Base-by-base conservation (phyloP, 805 yeast species). In the Kodamaea restingae region DNA sequence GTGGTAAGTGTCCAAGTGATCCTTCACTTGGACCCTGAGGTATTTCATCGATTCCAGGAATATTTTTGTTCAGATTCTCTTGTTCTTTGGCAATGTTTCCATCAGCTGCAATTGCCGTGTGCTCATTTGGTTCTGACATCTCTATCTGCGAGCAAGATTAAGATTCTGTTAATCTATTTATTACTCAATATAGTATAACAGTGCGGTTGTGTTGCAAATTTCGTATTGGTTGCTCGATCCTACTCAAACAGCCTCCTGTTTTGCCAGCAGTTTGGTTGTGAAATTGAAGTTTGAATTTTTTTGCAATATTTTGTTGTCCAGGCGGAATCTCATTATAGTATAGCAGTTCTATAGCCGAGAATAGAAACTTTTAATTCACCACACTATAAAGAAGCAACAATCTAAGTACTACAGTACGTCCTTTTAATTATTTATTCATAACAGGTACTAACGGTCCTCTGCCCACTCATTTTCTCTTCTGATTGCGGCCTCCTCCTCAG, bases 381-480 rank as follows among this genome's bases (percentile, higher is more conserved):
- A n/a, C n/a, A n/a, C n/a, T n/a, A n/a, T n/a, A n/a, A n/a, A n/a
- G n/a, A n/a, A n/a, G n/a, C n/a, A n/a, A n/a, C n/a, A n/a, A 20
- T 20, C 22, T 20, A 20, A 20, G 22, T n/a, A 20, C 22, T 20
- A 20, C 22, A 20, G n/a, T 20, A 5, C 22, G 4, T 25, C 27
- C 27, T 25, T 4, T 4, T 25, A 9, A 7, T 25, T 7, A 6
- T n/a, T 25, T 25, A 25, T n/a, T 25, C 10, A 27, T 27, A 5
- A 27, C 10, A 14, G 5, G 2, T 10, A 4, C 36, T 56, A 82
- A 59, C 91, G 83, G 56, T 84, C 91, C 56, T 84, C 93, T 17
- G 95, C 95, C 95, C 95, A 85, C 61, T 85, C 95, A 54, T 85
- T 85, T 60, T 85, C 95, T 61, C 88, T 78, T 58, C 84, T 80